Conservation (phyloP, 345 rosid genomes). For the Lenwebbia sp. region DNA sequence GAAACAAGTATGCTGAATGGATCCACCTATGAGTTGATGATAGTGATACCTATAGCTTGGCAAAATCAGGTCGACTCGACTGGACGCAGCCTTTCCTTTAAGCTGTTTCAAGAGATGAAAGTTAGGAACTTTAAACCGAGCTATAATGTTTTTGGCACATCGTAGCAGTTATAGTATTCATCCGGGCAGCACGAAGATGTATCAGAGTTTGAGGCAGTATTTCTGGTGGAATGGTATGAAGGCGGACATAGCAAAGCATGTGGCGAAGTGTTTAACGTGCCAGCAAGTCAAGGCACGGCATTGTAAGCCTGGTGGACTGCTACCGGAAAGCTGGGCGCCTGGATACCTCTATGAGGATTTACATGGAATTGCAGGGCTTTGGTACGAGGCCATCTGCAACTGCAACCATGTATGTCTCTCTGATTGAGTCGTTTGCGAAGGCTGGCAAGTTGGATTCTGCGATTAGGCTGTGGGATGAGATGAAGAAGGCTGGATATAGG, state of each 20-base stretch:
- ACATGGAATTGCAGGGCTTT: slow-evolving; percentile 71
- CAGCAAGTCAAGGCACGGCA: too few relatives aligned
- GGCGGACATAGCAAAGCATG: too few relatives aligned
- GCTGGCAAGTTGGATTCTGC: slow-evolving; percentile 92
- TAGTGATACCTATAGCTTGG: slow-evolving; percentile 90
- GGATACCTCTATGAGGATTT: slow-evolving; percentile 85
- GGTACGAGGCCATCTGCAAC: slow-evolving; percentile 80
- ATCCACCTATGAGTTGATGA: slow-evolving; percentile 77
- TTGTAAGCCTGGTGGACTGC: too few relatives aligned
- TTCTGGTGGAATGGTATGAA: too few relatives aligned
- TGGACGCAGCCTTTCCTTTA: slow-evolving; percentile 83
- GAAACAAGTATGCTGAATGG: slow-evolving; percentile 56
- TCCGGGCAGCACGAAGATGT: too few relatives aligned
- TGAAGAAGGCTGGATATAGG: slow-evolving; percentile 72
- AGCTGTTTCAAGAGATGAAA: slow-evolving; percentile 94
- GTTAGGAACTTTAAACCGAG: slow-evolving; percentile 56
- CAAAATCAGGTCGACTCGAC: slow-evolving; percentile 94
- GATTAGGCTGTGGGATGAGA: slow-evolving; percentile 85
- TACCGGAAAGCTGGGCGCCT: slow-evolving; percentile 97
- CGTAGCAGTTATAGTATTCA: too few relatives aligned
- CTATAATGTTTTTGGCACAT: slow-evolving; percentile 45
- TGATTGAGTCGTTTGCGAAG: slow-evolving; percentile 81
- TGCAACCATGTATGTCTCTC: slow-evolving; percentile 71
- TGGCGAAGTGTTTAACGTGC: too few relatives aligned
- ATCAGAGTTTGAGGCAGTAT: too few relatives aligned